Percentiles rank a stretch among this genome's conserved stretches.
These are phyloP conservation scores for Jacaranda copaia DNA, from an alignment of 257 asterid species.

Conservation along the genomic window DNA sequence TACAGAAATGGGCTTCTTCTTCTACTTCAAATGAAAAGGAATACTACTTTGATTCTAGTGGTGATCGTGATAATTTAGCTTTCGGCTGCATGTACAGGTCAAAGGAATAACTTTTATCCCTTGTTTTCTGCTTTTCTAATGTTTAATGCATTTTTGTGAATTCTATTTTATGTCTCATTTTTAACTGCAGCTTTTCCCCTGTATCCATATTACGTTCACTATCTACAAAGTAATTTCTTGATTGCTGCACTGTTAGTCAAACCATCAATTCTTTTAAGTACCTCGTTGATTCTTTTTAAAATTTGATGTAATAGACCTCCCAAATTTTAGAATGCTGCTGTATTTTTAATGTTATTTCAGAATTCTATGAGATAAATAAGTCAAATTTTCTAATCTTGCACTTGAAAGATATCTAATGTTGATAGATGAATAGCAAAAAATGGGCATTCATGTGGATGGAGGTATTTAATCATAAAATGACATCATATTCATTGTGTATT, in stretches of 20 bases:
- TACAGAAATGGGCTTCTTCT: constrained; percentile 68
- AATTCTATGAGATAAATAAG: neutral
- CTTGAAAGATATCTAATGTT: neutral
- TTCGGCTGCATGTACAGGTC: constrained; percentile 88
- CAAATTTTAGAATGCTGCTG: neutral
- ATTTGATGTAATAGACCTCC: neutral
- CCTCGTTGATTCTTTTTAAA: neutral
- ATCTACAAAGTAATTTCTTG: constrained; percentile 1
- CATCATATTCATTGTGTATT: constrained; percentile 20
- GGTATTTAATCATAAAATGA: neutral
- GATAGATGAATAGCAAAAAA: neutral
- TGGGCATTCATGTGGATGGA: constrained; percentile 4
- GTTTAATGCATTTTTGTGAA: neutral
- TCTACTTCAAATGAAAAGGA: constrained; percentile 57
- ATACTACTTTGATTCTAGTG: constrained; percentile 91
- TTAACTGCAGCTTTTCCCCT: constrained; percentile 23
- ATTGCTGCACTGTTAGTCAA: neutral
- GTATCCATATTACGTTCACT: neutral
- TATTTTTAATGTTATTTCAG: neutral
- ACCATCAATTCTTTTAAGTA: neutral
- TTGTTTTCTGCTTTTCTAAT: neutral
- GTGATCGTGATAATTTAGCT: constrained; percentile 90
- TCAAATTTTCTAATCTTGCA: neutral
- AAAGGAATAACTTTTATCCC: neutral
- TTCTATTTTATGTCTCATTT: neutral